phyloP scores from a whole-genome alignment of 129 eudicot species.

The Chrysanthemum makinoi region DNA sequence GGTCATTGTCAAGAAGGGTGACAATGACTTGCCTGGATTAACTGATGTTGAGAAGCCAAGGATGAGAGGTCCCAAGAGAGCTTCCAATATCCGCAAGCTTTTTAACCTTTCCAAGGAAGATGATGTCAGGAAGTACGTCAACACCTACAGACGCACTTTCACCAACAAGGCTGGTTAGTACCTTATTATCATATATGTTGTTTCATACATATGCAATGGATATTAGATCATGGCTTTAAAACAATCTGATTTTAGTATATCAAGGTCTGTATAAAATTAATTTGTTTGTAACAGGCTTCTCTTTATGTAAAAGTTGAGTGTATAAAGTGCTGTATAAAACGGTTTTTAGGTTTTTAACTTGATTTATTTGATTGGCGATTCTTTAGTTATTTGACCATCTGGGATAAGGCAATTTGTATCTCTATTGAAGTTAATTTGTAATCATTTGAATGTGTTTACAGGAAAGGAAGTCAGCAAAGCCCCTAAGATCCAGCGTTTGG shows the following conservation, averaged over 20 bases:
- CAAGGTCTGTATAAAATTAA: too few relatives aligned
- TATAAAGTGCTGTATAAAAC: not conserved
- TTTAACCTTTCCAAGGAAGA: constrained; percentile 79
- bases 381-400: not conserved
- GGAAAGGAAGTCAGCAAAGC: constrained; percentile 83
- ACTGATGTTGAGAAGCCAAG: constrained; percentile 89
- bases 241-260: too few relatives aligned
- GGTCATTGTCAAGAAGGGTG: constrained; percentile 86
- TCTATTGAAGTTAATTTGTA: not conserved
- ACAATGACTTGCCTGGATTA: constrained; percentile 73
- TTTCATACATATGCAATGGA: too few relatives aligned
- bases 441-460: constrained; percentile 15
- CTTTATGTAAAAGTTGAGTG: too few relatives aligned
- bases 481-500: constrained; percentile 83
- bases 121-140: constrained; percentile 88
- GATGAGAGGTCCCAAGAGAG: constrained; percentile 91
- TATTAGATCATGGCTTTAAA: too few relatives aligned
- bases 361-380: not conserved
- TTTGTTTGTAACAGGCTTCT: too few relatives aligned
- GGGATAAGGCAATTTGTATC: too few relatives aligned
- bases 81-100: constrained; percentile 81
- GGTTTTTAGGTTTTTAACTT: not conserved
- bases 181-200: not conserved
- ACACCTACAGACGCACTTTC: constrained; percentile 80
- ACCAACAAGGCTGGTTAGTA: constrained; percentile 57